phyloP scores from a whole-genome alignment of 768 basidiomycete species.

The Boletus tylopilopsis region DNA sequence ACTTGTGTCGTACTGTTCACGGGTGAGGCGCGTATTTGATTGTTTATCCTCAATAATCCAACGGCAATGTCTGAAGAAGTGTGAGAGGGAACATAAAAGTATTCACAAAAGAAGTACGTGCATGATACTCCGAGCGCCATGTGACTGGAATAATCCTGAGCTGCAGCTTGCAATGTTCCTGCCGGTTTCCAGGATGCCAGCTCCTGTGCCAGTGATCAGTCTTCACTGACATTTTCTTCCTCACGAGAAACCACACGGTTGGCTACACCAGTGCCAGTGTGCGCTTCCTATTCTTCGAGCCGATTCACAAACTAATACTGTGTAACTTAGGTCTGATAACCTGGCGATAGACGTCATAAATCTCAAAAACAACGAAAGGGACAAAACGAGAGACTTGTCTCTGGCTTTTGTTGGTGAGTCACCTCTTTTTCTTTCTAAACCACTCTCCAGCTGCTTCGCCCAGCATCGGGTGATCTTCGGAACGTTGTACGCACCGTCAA shows the following conservation, averaged over 20 bases:
- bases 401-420: conserved; percentile 22
- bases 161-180: conserved; percentile 13
- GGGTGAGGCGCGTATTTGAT: conserved; percentile 8
- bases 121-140: neutral
- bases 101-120: conserved; percentile 34
- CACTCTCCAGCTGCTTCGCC: neutral
- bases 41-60: neutral
- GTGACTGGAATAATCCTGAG: neutral
- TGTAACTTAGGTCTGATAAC: conserved; percentile 16
- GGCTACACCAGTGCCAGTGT: conserved; percentile 16
- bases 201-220: neutral
- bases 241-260: neutral
- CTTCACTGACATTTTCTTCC: neutral
- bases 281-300: conserved; percentile 17
- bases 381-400: conserved; percentile 16
- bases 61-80: conserved; percentile 27
- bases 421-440: neutral
- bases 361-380: conserved; percentile 20
- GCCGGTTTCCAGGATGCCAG: neutral
- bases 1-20: conserved; percentile 44
- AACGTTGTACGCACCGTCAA: conserved; percentile 42
- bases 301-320: neutral
- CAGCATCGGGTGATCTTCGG: conserved; percentile 46
- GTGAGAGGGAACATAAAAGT: conserved; percentile 35
- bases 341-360: conserved; percentile 30